phyloP scores from a whole-genome alignment of 2,329 filamentous ascomycete species.

The Aspergillus sergii region DNA sequence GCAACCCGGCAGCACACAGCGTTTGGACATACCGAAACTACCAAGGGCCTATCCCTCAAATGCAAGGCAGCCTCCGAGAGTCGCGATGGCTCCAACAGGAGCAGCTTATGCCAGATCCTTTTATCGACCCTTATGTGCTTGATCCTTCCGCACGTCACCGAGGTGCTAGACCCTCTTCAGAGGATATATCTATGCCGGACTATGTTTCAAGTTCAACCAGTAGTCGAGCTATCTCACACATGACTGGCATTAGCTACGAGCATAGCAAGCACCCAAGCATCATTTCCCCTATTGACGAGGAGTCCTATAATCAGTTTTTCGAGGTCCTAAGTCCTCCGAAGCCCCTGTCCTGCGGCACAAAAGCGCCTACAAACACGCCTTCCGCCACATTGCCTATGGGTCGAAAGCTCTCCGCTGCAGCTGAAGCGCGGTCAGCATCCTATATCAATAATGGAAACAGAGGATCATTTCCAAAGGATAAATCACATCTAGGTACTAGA shows the following conservation, averaged over 20 bases:
- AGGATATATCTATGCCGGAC: slow-evolving; percentile 54
- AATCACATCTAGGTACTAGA: slow-evolving; percentile 33
- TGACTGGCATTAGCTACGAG: slow-evolving; percentile 45
- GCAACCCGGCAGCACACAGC: slow-evolving; percentile 25
- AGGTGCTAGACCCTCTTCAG: slow-evolving; percentile 40
- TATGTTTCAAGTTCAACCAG: slow-evolving; percentile 45
- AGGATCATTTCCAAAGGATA: slow-evolving; percentile 29
- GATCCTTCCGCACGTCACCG: slow-evolving; percentile 32
- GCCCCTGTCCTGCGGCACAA: slow-evolving; percentile 29
- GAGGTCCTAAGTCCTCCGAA: slow-evolving; percentile 42
- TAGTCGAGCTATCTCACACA: slow-evolving; percentile 45
- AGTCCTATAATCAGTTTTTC: slow-evolving; percentile 40
- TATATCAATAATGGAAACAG: slow-evolving; percentile 26
- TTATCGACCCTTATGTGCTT: slow-evolving; percentile 40
- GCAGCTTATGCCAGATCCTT: slow-evolving; percentile 41
- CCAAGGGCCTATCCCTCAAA: slow-evolving; percentile 30
- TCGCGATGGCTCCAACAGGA: slow-evolving; percentile 35
- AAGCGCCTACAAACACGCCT: slow-evolving; percentile 35
- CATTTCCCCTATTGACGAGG: slow-evolving; percentile 36
- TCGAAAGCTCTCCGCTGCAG: slow-evolving; percentile 32
- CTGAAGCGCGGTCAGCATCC: slow-evolving; percentile 30
- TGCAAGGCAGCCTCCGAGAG: slow-evolving; percentile 25
- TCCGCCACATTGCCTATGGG: slow-evolving; percentile 24
- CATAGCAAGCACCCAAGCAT: slow-evolving; percentile 45
- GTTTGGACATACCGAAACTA: slow-evolving; percentile 36